Base-by-base conservation (phyloP, 768 basidiomycete species). In the Chlorophyllum brunneum region DNA sequence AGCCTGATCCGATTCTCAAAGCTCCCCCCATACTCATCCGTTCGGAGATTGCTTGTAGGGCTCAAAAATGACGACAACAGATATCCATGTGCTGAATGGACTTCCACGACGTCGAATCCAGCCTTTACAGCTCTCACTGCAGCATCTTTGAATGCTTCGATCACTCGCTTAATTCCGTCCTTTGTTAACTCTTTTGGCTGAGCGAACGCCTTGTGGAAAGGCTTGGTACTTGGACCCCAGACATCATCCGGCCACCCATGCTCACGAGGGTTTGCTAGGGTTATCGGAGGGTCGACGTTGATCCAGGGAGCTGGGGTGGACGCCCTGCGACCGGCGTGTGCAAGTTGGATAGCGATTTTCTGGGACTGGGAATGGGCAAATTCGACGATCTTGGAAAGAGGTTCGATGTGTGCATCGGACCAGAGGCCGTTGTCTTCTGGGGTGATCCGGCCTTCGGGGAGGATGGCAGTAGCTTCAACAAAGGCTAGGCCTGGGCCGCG, bases 291-390 rank as follows among this genome's bases (percentile, higher is more conserved):
- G 26, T 23, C 40, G 1, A 60, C 55, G 26, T 67, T 48, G 27
- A 86, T 61, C 84, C 85, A 90, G 0, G 86, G 84, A 0, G 81
- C 76, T 15, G 78, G 64, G 0, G 75, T 82, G 7, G 81, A 82
- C 0, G 80, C 86, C 63, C 90, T 91, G n/a, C 88, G 73, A 0
- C 89, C 88, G 0, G 86, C 85, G 56, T 92, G 88, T 0, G 77
- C 83, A 15, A 91, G 76, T 57, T 92, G 90, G 49, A 90, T 83
- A 7, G 72, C 88, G 18, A 90, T 77, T 43, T 83, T 82, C 61
- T 85, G 81, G 41, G 74, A 78, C 58, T 85, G 83, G 0, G 81
- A 79, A 61, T 87, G 84, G n/a, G 84, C 84, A 48, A 88, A 87
- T 53, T 84, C 79, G 60, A 83, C 78, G 57, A 90, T 72, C 31